phyloP scores from a whole-genome alignment of 2,329 filamentous ascomycete genomes.

The Fragosphaeria purpurea region DNA sequence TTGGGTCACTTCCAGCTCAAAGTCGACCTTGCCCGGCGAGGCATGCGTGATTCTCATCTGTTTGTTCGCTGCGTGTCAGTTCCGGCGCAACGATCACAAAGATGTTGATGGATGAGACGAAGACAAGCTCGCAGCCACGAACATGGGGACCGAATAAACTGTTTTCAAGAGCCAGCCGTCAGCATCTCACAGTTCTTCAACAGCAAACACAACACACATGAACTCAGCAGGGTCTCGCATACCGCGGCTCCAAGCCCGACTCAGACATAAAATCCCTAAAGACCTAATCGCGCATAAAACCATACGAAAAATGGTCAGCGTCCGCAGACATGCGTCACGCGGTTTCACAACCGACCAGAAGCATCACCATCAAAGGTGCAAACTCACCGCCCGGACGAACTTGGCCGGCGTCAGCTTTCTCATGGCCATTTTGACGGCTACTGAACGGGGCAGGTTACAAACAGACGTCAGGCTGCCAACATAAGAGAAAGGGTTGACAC shows the following conservation, averaged over 20 bases:
- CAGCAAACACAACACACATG: background rate
- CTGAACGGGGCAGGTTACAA: too few relatives aligned
- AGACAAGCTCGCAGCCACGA: too few relatives aligned
- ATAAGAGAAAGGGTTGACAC: too few relatives aligned
- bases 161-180: background rate
- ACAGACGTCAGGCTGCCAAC: too few relatives aligned
- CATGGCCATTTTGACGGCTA: conserved; percentile 15
- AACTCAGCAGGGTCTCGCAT: conserved; percentile 14
- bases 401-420: conserved; percentile 19
- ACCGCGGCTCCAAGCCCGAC: conserved; percentile 86
- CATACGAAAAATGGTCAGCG: background rate
- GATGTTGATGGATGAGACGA: conserved; percentile 18
- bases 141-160: conserved; percentile 31
- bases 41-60: conserved; percentile 60
- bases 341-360: too few relatives aligned
- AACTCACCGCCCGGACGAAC: conserved; percentile 22
- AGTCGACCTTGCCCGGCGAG: conserved; percentile 57
- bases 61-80: background rate
- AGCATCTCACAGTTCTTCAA: background rate
- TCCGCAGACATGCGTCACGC: background rate
- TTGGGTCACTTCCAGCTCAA: conserved; percentile 64
- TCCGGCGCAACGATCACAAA: background rate
- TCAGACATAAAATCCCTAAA: conserved; percentile 76
- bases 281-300: conserved; percentile 42
- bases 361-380: too few relatives aligned